Evolutionary conservation across 2,329 filamentous ascomycete genomes (phyloP), one percentile per base, ranked within the genome.

Genomic region (Diaporthe citri): DNA sequence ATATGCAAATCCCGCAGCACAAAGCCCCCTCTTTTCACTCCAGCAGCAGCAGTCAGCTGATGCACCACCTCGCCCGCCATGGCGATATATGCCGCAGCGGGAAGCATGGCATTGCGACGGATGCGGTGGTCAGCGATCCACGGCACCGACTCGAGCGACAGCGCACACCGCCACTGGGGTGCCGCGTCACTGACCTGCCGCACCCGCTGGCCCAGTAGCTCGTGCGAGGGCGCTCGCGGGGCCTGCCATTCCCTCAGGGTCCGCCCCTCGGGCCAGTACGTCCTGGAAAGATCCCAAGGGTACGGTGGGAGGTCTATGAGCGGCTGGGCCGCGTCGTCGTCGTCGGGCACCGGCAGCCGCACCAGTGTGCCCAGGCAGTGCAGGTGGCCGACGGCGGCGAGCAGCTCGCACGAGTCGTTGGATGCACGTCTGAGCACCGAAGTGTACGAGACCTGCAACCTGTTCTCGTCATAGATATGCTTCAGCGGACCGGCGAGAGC

Each of bases 91-190:
- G 74, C 77, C 2, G 76, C 71, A 4, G 57, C 57, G 2, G 76
- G 76, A 20, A 78, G 41, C 57, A 76, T 79, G 12, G 80, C 77
- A 4, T 79, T 76, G 13, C 71, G 74, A n/a, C 77, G 78, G 9
- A 79, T 71, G 36, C 77, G 56, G 72, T 81, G 80, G 28, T 78
- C 80, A 34, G 78, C 77, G 28, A 83, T 70, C 74, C 85, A 87
- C 36, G 88, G 82, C 6, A 78, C 77, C 39, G 78, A 76, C 13
- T 69, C 76, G 13, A 79, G 52, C 0, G 57, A 52, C 0, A 74
- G 46, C 71, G 75, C 76, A 17, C 74, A 66, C 59, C 77, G 48
- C 77, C 77, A 78, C 13, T 57, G 46, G 8, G 76, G 76, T 15
- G 75, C 6, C 36, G 71, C 25, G 62, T 76, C 15, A 34, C 46